Conservation (phyloP, 106 monocot genomes). For the Cymbidium sinense region DNA sequence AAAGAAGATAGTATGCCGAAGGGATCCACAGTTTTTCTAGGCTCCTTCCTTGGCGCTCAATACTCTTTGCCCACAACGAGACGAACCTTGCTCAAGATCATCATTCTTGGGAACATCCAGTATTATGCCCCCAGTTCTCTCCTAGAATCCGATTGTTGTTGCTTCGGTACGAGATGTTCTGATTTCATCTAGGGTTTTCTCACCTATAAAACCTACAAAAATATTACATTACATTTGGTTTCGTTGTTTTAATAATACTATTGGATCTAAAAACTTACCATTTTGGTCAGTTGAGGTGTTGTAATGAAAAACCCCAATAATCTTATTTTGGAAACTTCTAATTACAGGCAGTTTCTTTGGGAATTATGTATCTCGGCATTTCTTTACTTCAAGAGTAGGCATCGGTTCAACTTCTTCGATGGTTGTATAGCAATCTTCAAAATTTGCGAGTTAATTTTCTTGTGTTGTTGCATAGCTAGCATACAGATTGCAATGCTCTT, state of each 20-base stretch:
- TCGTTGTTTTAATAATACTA: neutral
- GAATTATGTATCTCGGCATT: neutral
- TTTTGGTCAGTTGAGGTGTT: neutral
- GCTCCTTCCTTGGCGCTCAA: neutral
- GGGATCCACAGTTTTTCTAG: no score
- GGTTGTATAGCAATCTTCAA: neutral
- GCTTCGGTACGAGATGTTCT: neutral
- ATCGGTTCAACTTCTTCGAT: neutral
- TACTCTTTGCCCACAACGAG: slow-evolving; percentile 27
- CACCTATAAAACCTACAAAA: neutral
- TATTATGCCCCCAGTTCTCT: neutral
- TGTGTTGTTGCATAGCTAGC: neutral
- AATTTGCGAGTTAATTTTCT: neutral
- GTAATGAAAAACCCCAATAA: neutral
- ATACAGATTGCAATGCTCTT: neutral
- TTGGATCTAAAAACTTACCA: neutral
- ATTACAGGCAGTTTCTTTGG: neutral
- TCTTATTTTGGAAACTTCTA: neutral
- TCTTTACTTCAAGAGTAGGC: neutral
- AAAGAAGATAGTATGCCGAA: no score
- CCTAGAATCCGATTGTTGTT: neutral
- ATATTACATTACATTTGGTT: neutral
- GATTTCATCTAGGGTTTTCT: neutral
- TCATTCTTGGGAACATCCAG: slow-evolving; percentile 91
- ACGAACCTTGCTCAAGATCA: slow-evolving; percentile 75